These are phyloP conservation scores for Phytopythium montanum DNA, from an alignment of 352 stramenopile genomes.

Conservation along the genomic window DNA sequence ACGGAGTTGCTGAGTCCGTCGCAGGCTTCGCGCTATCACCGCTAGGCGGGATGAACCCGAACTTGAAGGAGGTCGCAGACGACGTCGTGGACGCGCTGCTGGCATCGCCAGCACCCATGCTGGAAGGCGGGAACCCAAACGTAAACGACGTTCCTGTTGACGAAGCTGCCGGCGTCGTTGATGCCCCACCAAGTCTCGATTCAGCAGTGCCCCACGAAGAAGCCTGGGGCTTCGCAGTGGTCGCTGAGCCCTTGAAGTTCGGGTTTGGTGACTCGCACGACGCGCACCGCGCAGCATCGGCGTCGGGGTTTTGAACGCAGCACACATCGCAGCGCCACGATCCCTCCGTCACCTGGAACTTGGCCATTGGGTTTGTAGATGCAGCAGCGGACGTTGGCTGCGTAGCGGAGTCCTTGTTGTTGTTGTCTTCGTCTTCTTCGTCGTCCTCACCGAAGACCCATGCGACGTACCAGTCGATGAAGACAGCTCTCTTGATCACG, in stretches of 20 bases:
- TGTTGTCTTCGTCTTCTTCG: conserved; percentile 8
- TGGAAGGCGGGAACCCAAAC: not conserved
- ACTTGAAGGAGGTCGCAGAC: not conserved
- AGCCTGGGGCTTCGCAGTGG: not conserved
- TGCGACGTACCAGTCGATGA: conserved; percentile 47
- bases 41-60: not conserved
- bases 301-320: conserved; percentile 18
- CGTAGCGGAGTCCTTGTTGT: not conserved
- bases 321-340: conserved; percentile 30
- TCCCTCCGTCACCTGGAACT: conserved; percentile 21
- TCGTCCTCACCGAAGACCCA: conserved; percentile 35
- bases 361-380: conserved; percentile 11
- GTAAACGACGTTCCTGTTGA: not conserved
- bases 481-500: conserved; percentile 30
- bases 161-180: not conserved
- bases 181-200: not conserved
- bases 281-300: conserved; percentile 16
- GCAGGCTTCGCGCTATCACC: not conserved
- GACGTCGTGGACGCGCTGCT: not conserved
- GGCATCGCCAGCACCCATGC: not conserved
- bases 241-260: conserved; percentile 11
- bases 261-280: conserved; percentile 30
- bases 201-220: not conserved
- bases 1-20: not conserved
- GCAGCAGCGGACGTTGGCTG: not conserved